These are phyloP conservation scores for Bipolaris gigantea DNA, from an alignment of 2,329 filamentous ascomycete species.

Conservation along the genomic window DNA sequence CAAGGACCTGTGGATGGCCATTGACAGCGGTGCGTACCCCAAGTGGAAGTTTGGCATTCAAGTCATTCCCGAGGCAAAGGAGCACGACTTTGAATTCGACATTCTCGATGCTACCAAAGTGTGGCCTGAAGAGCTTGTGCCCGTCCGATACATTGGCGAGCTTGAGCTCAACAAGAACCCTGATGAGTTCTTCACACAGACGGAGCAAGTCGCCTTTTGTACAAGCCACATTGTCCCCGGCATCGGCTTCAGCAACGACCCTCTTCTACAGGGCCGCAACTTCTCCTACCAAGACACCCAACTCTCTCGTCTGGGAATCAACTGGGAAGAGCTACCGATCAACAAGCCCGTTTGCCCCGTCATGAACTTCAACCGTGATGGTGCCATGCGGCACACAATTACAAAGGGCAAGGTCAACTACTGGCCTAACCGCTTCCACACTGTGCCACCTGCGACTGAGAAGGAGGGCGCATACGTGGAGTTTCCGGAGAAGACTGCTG, in stretches of 20 bases:
- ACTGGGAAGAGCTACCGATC: slow-evolving; percentile 77
- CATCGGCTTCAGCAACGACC: slow-evolving; percentile 76
- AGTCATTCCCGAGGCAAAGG: slow-evolving; percentile 68
- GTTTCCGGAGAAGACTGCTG: slow-evolving; percentile 65
- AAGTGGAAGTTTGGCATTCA: slow-evolving; percentile 87
- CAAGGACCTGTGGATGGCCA: slow-evolving; percentile 74
- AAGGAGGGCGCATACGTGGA: slow-evolving; percentile 71
- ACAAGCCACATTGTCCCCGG: slow-evolving; percentile 78
- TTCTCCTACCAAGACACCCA: slow-evolving; percentile 70
- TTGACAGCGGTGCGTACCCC: slow-evolving; percentile 69
- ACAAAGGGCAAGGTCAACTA: slow-evolving; percentile 75
- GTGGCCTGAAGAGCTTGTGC: slow-evolving; percentile 78
- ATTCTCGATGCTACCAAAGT: slow-evolving; percentile 84
- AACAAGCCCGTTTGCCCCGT: slow-evolving; percentile 75
- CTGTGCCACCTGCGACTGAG: slow-evolving; percentile 62
- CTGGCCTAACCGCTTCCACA: slow-evolving; percentile 73
- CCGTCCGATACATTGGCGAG: slow-evolving; percentile 76
- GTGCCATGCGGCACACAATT: slow-evolving; percentile 72
- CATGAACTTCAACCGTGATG: slow-evolving; percentile 77
- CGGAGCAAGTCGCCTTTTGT: slow-evolving; percentile 81
- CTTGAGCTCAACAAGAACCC: slow-evolving; percentile 77
- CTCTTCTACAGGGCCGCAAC: slow-evolving; percentile 73
- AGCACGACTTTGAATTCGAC: slow-evolving; percentile 82
- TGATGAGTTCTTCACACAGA: slow-evolving; percentile 81
- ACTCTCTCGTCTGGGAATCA: slow-evolving; percentile 68